Base-by-base conservation (phyloP, 225 moss, liverwort and hornwort genomes). In the Anthoceros angustus region DNA sequence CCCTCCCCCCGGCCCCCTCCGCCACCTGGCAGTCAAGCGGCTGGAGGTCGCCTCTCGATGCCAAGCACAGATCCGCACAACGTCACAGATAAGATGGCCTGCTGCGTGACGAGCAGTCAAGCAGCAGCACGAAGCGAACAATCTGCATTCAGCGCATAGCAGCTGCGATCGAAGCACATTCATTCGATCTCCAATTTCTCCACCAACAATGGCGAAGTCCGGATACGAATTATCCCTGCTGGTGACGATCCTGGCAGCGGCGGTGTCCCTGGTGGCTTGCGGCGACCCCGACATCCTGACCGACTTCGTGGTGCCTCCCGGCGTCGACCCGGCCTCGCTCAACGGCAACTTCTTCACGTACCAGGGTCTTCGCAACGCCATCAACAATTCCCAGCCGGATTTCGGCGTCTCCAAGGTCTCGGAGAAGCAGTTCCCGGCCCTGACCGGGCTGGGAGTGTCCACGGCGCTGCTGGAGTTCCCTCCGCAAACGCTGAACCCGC, bases 301-400 rank as follows among this genome's bases (percentile, higher is more conserved):
- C 8, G 55, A 55, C 55, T 55, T 55, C 55, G 55, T 23, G 55
- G 55, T 55, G 55, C 55, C 55, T 7, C n/a, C 55, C n/a, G 55
- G 55, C 8, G 55, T 20, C 10, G 55, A 55, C 14, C 55, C 55
- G 7, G 55, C 55, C 55, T 7, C 55, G n/a, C 5, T 55, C 55
- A 55, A 55, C 55, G 8, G n/a, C 55, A 15, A 18, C 55, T 55
- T 55, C 55, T 55, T 55, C 55, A 55, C 55, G n/a, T 55, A 5
- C 55, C 18, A 18, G 10, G 55, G 55, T 20, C 23, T 55, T 12
- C 55, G 55, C n/a, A 23, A 23, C 55, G 55, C n/a, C 1, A 23
- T 55, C n/a, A 18, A 55, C 5, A 23, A 18, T 1, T 2, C 55
- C 2, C 8, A 15, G 55, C n/a, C n/a, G n/a, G 14, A 18, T 12